Evolutionary conservation across 352 stramenopile species (phyloP).

Genomic region (Albugo candida): DNA sequence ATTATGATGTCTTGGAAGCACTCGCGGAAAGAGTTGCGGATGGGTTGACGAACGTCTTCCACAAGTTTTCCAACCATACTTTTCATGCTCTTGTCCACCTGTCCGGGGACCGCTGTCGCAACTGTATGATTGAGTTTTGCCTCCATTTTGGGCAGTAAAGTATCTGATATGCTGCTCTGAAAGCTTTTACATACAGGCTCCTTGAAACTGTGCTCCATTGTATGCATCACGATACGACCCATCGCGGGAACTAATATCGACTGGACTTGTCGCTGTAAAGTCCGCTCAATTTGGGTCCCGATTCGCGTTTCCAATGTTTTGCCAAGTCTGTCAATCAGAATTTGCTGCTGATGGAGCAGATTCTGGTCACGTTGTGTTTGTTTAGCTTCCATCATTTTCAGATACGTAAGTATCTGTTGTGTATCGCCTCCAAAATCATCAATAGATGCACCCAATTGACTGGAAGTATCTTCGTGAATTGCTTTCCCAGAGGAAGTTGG

Average conservation of each 20-base stretch:
- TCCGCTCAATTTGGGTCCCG: conserved; percentile 55
- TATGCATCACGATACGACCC: conserved; percentile 70
- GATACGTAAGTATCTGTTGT: conserved; percentile 29
- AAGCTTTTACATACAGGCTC: conserved; percentile 66
- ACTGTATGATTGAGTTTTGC: conserved; percentile 46
- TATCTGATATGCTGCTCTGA: conserved; percentile 51
- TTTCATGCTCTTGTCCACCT: conserved; percentile 37
- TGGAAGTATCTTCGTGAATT: conserved; percentile 55
- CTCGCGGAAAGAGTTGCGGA: conserved; percentile 69
- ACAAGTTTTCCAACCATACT: conserved; percentile 59
- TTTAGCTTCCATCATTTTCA: conserved; percentile 51
- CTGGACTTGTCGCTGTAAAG: conserved; percentile 69
- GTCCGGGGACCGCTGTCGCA: conserved; percentile 26
- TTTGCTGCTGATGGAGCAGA: conserved; percentile 42
- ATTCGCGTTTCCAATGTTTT: conserved; percentile 15
- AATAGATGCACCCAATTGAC: conserved; percentile 45
- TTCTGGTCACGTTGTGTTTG: conserved; percentile 52
- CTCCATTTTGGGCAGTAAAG: conserved; percentile 52
- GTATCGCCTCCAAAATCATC: conserved; percentile 38
- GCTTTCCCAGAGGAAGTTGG: conserved; percentile 60
- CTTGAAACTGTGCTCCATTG: conserved; percentile 81
- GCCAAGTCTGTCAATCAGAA: conserved; percentile 32
- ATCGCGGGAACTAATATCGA: conserved; percentile 63
- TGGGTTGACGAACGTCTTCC: conserved; percentile 55
- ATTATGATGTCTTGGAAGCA: conserved; percentile 77